A percentile compares a stretch with the other conserved stretches of the same genome.
Conservation (phyloP, 805 yeast genomes). For the Grigorovia jiainica region DNA sequence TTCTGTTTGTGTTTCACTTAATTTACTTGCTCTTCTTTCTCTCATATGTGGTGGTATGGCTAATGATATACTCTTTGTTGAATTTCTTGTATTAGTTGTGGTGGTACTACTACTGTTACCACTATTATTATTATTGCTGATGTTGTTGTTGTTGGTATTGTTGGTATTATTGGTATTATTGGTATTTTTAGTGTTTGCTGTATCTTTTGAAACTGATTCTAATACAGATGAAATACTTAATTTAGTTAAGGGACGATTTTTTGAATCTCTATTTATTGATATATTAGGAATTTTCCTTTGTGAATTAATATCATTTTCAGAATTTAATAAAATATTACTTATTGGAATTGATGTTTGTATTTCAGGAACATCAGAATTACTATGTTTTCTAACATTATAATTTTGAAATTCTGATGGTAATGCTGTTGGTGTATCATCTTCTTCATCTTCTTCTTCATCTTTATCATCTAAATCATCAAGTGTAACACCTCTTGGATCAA, state of each 20-base stretch:
- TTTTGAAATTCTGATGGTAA: neutral
- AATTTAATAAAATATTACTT: neutral
- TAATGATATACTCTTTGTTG: constrained; percentile 33
- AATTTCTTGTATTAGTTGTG: constrained; percentile 10
- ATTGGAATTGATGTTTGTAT: constrained; percentile 3
- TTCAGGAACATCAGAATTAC: constrained; percentile 15
- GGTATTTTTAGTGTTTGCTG: too few relatives aligned
- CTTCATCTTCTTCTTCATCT: constrained; percentile 4
- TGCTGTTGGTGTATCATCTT: neutral
- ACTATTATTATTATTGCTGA: too few relatives aligned
- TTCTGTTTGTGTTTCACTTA: constrained; percentile 61
- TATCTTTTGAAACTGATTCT: constrained; percentile 21
- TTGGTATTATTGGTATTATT: too few relatives aligned
- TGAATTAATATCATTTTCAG: constrained; percentile 1
- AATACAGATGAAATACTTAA: constrained; percentile 23
- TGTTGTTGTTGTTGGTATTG: too few relatives aligned
- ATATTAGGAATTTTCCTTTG: constrained; percentile 7
- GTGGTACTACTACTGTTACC: constrained; percentile 3
- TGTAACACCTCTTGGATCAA: constrained; percentile 83
- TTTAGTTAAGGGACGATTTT: constrained; percentile 18
- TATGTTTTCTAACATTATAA: neutral
- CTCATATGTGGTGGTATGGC: constrained; percentile 49
- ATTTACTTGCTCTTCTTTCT: constrained; percentile 63
- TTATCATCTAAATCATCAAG: constrained; percentile 32
- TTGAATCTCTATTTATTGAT: constrained; percentile 10